Conservation (phyloP, 1,139 yeast species). For the Lodderomyces metapsilosis region DNA sequence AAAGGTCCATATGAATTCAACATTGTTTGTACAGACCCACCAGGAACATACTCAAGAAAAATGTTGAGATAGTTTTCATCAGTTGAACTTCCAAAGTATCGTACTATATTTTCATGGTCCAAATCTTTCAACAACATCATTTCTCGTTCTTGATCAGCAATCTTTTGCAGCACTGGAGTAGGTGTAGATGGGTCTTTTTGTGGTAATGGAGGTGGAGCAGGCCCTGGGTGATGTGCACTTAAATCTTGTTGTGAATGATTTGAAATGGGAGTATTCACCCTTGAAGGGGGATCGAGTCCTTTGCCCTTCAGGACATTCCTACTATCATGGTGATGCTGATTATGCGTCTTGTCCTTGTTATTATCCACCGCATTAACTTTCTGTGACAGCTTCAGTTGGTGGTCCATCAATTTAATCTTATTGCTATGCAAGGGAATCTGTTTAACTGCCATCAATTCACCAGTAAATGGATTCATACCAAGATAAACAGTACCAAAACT, state of each 20-base stretch:
- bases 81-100: slow-evolving; percentile 82
- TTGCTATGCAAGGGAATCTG: slow-evolving; percentile 70
- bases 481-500: slow-evolving; percentile 91
- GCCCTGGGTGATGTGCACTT: not conserved
- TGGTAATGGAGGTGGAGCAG: slow-evolving; percentile 2
- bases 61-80: slow-evolving; percentile 73
- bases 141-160: slow-evolving; percentile 82
- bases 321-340: not conserved
- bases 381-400: not conserved
- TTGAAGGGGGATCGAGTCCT: not conserved
- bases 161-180: slow-evolving; percentile 33
- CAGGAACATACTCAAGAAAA: slow-evolving; percentile 92
- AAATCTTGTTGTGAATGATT: not conserved
- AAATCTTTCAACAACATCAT: slow-evolving; percentile 74
- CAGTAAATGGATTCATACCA: slow-evolving; percentile 89
- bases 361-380: slow-evolving; percentile 25
- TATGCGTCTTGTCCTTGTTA: slow-evolving; percentile 31
- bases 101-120: slow-evolving; percentile 89
- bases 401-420: not conserved
- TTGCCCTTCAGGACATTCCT: not conserved
- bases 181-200: not conserved
- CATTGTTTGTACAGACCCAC: slow-evolving; percentile 92
- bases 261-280: not conserved
- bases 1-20: slow-evolving; percentile 84
- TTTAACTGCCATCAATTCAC: slow-evolving; percentile 95